Evolutionary conservation across 495 filamentous ascomycete genomes (phyloP).

Genomic region (Penicillium herquei): DNA sequence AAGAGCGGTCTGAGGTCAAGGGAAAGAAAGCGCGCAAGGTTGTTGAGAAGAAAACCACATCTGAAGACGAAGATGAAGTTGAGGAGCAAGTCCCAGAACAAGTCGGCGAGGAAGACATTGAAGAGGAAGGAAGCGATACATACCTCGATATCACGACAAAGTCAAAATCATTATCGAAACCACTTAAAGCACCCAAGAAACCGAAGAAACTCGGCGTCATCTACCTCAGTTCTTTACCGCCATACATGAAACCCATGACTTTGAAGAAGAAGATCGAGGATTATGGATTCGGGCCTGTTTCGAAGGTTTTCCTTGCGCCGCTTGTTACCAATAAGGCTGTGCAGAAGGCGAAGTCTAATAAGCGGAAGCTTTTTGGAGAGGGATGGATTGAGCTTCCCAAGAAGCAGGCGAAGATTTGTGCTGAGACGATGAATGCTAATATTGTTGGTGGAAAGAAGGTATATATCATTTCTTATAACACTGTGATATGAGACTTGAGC

Average conservation of each 20-base stretch:
- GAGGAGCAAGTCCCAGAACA: slow-evolving; percentile 8
- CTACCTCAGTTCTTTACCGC: slow-evolving; percentile 77
- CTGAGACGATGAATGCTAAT: slow-evolving; percentile 79
- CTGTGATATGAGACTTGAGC: not conserved
- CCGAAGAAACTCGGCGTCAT: slow-evolving; percentile 16
- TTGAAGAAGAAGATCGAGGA: slow-evolving; percentile 73
- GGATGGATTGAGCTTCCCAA: slow-evolving; percentile 89
- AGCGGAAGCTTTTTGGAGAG: slow-evolving; percentile 82
- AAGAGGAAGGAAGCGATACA: slow-evolving; percentile 18
- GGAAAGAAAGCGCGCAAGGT: slow-evolving; percentile 16
- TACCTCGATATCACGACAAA: slow-evolving; percentile 14
- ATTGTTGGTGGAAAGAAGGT: slow-evolving; percentile 64
- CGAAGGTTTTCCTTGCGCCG: slow-evolving; percentile 83
- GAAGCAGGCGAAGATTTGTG: slow-evolving; percentile 76
- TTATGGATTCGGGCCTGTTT: slow-evolving; percentile 67
- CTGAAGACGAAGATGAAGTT: slow-evolving; percentile 22
- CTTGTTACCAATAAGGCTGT: slow-evolving; percentile 63
- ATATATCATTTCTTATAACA: not conserved
- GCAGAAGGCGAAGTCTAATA: slow-evolving; percentile 68
- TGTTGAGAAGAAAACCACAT: not conserved
- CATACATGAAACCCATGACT: slow-evolving; percentile 89
- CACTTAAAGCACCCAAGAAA: slow-evolving; percentile 24
- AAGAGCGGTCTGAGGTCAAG: slow-evolving; percentile 22
- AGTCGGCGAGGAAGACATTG: not conserved
- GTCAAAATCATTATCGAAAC: slow-evolving; percentile 21